phyloP scores from a whole-genome alignment of 306 rosid species.

The Prunus davidiana region DNA sequence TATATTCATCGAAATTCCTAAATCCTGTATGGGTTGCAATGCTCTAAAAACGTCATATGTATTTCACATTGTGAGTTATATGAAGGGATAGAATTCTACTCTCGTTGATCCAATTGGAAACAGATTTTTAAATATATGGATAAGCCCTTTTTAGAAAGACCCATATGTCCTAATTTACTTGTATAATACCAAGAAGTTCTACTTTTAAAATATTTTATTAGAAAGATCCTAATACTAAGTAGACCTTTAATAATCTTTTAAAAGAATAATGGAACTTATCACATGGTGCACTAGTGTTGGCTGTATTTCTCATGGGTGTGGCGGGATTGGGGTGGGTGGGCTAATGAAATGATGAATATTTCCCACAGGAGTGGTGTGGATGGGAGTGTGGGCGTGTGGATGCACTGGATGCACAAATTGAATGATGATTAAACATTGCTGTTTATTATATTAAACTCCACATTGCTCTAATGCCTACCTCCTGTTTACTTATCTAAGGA shows the following conservation, averaged over 20 bases:
- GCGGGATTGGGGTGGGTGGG: not conserved
- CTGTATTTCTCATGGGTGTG: not conserved
- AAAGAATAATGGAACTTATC: too few relatives aligned
- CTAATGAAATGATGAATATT: not conserved
- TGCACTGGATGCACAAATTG: not conserved
- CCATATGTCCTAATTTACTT: not conserved
- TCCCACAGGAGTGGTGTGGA: not conserved
- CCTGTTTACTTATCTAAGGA: not conserved
- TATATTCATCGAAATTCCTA: slow-evolving; percentile 13
- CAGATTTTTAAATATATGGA: not conserved
- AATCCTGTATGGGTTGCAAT: not conserved
- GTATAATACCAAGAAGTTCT: not conserved
- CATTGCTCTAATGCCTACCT: not conserved
- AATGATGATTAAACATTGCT: not conserved
- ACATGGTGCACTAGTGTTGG: not conserved
- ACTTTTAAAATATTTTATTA: not conserved
- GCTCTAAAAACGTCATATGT: not conserved
- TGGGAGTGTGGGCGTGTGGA: too few relatives aligned
- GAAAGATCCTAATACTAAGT: not conserved
- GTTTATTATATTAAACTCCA: not conserved
- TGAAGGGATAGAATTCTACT: not conserved
- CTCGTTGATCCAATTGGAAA: not conserved
- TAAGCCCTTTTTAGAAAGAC: not conserved
- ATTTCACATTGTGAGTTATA: not conserved
- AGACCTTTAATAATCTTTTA: not conserved